Evolutionary conservation across 306 rosid genomes (phyloP).

Genomic region (Oemleria cerasiformis): DNA sequence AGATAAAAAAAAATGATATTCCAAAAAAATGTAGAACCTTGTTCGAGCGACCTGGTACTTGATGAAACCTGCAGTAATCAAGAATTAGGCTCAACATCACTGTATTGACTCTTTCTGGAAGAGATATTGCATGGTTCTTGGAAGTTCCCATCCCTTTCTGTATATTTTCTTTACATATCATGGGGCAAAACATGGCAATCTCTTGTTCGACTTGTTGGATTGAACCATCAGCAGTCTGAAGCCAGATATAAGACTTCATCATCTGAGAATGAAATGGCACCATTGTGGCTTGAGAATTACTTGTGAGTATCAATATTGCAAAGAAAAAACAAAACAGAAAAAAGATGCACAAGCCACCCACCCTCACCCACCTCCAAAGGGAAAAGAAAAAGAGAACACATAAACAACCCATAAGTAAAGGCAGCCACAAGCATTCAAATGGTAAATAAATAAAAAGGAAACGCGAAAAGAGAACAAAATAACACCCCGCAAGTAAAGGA

Average conservation of each 20-base stretch:
- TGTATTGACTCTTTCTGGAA: slow-evolving; percentile 75
- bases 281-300: not conserved
- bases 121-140: slow-evolving; percentile 74
- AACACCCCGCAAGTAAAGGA: too few species aligned
- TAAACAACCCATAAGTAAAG: not conserved
- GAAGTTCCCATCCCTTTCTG: slow-evolving; percentile 79
- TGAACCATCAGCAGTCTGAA: slow-evolving; percentile 83
- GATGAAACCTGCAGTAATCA: slow-evolving; percentile 83
- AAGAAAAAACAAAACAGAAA: not conserved
- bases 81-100: slow-evolving; percentile 73
- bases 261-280: slow-evolving; percentile 12
- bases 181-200: slow-evolving; percentile 91
- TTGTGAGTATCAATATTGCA: not conserved
- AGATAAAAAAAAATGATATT: not conserved
- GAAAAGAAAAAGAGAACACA: not conserved
- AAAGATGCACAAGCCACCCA: not conserved
- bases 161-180: slow-evolving; percentile 72
- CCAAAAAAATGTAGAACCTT: slow-evolving; percentile 45
- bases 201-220: slow-evolving; percentile 87
- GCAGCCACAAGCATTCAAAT: not conserved
- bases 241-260: slow-evolving; percentile 90
- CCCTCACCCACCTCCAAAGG: not conserved
- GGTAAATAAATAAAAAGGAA: not conserved
- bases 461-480: too few species aligned
- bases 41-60: slow-evolving; percentile 73